Evolutionary conservation across 2,329 filamentous ascomycete species (phyloP), one percentile per base, ranked within the genome.

Genomic region (Trichoderma gracile): DNA sequence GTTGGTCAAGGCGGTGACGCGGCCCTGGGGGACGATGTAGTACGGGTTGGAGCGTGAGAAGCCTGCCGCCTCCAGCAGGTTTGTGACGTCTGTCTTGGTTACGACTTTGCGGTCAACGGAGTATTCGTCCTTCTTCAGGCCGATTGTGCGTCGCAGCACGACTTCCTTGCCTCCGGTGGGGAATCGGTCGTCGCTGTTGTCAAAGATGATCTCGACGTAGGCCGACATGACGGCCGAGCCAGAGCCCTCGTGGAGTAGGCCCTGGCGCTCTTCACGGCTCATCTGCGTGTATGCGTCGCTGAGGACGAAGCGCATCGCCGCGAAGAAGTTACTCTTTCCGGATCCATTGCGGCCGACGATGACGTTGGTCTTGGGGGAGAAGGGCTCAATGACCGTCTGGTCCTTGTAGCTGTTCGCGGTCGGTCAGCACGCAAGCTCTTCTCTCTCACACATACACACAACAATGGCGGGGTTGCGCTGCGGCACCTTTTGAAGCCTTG

Each of bases 301-400:
- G 68, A 99, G 89, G 52, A 98, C 96, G 79, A 99, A 99, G 65
- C 95, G 93, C 78, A 99, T 97, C 50, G 95, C 95, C 58, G 95
- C 94, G 79, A 99, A 99, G 86, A 99, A 99, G 80, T 99, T 99
- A 78, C 93, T 97, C 84, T 99, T 99, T 74, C 95, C 95, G 3
- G 95, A 98, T 70, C 95, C 95, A 88, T 99, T 99, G 81, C 95
- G 94, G 70, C 95, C 95, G 73, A 99, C 95, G 73, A 99, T 96
- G 71, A 99, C 93, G 81, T 99, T 99, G 73, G 94, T 95, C 73
- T 96, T 96, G 60, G 94, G 89, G 50, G 94, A 98, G 79, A 99
- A 99, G 67, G 94, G 94, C 76, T 99, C 95, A 76, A 98, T 97
- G 76, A 97, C 92, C 59, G 93, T 98, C 78, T 99, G 96, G 75